Evolutionary conservation across 192 early-diverging fungal species (phyloP).

Genomic region (Backusella psychrophila): DNA sequence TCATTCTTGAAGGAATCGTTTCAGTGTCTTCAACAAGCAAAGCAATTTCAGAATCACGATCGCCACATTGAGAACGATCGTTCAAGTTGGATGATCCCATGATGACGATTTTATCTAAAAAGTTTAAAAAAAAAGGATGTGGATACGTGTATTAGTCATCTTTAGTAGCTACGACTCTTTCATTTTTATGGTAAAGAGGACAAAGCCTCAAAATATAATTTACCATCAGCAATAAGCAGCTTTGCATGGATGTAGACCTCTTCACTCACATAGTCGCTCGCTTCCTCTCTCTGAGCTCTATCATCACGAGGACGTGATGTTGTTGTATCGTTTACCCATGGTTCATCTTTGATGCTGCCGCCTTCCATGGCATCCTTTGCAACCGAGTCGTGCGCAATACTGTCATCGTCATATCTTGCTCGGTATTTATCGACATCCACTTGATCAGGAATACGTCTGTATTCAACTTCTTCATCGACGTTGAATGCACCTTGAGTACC

Average conservation of each 20-base stretch:
- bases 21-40: conserved; percentile 76
- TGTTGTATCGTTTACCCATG: conserved; percentile 24
- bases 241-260: conserved; percentile 88
- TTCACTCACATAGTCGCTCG: conserved; percentile 66
- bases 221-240: conserved; percentile 82
- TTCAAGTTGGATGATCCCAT: conserved; percentile 91
- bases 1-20: conserved; percentile 67
- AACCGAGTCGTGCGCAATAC: conserved; percentile 13
- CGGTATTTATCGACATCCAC: conserved; percentile 4
- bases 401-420: not conserved
- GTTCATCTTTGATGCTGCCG: conserved; percentile 23
- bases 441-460: conserved; percentile 21
- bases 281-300: conserved; percentile 9
- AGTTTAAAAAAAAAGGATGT: not conserved
- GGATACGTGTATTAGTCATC: not conserved
- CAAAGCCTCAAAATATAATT: not conserved
- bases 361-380: conserved; percentile 27
- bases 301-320: conserved; percentile 8
- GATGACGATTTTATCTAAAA: conserved; percentile 68
- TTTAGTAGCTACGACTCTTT: not conserved
- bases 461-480: conserved; percentile 27
- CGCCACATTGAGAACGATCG: conserved; percentile 86
- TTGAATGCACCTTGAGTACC: conserved; percentile 15
- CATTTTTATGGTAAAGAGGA: not conserved
- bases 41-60: conserved; percentile 87